Base-by-base conservation (phyloP, 1,284 basidiomycete genomes). In the Puccinia brachypodii region DNA sequence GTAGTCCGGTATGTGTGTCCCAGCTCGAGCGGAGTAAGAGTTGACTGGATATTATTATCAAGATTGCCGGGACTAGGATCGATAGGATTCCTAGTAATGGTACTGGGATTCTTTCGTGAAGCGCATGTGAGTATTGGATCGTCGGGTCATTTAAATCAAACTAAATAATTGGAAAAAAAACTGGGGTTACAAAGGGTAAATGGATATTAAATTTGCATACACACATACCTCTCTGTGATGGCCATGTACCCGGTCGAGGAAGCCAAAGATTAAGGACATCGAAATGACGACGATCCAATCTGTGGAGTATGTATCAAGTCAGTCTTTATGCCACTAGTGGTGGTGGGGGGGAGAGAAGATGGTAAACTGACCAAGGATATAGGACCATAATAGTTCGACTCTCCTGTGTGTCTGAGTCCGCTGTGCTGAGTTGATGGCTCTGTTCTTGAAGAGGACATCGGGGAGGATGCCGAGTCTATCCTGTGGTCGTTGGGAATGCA, bases 131-230 rank as follows among this genome's bases (percentile, higher is more conserved):
- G 83, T 88, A 89, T 83, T 88, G 87, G 66, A 89, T 87, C 89
- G 93, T 91, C 14, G 91, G 91, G 86, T 97, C 94, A 53, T 89
- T 88, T 16, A 96, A 88, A 0, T 93, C 94, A 87, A 97, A 97
- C 79, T n/a, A n/a, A n/a, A n/a, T n/a, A n/a, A n/a, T 91, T 4
- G 36, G 25, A 47, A n/a, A 25, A n/a, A 13, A 42, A 14, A 44
- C 31, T 0, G 8, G 33, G 53, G 36, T 50, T n/a, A 42, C 2
- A 42, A 11, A 1, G 22, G 22, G 66, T 6, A 42, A 22, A 25
- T 16, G 31, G 66, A 38, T 8, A 68, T 8, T 22, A 9, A 28
- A 16, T n/a, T 19, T 3, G 14, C 8, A 8, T 11, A 1, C 83
- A 64, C 36, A 66, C 75, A 28, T 50, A 66, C 75, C 33, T 76